A percentile compares a stretch with the other conserved stretches of the same genome.
phyloP scores from a whole-genome alignment of 2,329 filamentous ascomycete species.

The Pseudogymnoascus pannorum region DNA sequence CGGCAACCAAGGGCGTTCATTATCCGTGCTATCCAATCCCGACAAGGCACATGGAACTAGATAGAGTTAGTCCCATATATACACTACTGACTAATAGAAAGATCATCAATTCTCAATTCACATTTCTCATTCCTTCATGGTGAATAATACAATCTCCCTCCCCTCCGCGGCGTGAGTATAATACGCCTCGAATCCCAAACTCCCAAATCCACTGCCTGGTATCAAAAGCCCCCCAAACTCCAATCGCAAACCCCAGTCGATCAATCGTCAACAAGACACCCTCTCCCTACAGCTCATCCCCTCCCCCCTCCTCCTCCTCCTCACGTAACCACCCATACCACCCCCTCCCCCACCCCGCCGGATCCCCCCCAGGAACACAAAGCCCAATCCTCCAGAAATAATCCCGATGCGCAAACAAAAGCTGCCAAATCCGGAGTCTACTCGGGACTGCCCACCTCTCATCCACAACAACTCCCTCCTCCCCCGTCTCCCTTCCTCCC shows the following conservation, averaged over 20 bases:
- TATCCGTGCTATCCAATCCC: background rate
- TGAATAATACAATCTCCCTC: background rate
- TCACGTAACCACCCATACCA: slow-evolving; percentile 40
- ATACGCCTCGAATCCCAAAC: too few species aligned
- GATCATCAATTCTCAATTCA: too few species aligned
- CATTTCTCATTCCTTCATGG: too few species aligned
- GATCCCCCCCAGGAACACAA: slow-evolving; percentile 76
- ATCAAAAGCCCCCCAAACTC: too few species aligned
- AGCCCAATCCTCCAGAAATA: slow-evolving; percentile 94
- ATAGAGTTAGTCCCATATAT: background rate
- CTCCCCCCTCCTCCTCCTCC: slow-evolving; percentile 13
- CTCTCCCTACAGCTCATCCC: background rate
- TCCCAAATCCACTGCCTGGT: background rate
- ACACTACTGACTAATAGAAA: too few species aligned
- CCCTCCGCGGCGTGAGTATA: too few species aligned
- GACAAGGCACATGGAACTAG: background rate
- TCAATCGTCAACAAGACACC: too few species aligned
- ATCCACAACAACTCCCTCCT: slow-evolving; percentile 33
- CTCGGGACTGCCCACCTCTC: slow-evolving; percentile 29
- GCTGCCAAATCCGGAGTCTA: slow-evolving; percentile 74
- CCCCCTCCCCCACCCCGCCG: slow-evolving; percentile 54
- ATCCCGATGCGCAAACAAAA: slow-evolving; percentile 89
- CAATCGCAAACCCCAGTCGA: too few species aligned
- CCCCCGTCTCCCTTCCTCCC: too few species aligned
- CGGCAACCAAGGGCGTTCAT: background rate